Evolutionary conservation across 257 asterid species (phyloP).

Genomic region (Parsonsia alboflavescens): DNA sequence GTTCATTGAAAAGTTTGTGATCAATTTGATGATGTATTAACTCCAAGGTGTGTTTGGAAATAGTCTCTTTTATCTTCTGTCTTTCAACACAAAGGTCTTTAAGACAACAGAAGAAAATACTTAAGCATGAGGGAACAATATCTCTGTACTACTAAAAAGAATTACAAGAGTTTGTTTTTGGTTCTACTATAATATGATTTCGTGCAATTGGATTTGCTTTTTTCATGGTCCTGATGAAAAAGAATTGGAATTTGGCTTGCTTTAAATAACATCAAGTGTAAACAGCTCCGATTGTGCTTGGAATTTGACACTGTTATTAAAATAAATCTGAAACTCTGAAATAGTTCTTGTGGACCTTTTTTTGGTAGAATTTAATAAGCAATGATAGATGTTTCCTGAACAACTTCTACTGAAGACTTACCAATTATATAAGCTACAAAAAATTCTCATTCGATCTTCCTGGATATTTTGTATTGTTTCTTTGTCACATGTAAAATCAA

Average conservation of each 20-base stretch:
- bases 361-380: not conserved
- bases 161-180: not conserved
- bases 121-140: not conserved
- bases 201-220: not conserved
- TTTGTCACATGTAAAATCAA: not conserved
- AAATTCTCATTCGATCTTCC: not conserved
- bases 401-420: not conserved
- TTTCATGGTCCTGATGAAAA: conserved; percentile 1
- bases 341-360: not conserved
- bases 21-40: not conserved
- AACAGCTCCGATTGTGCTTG: not conserved
- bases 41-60: too few species aligned
- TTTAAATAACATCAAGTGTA: not conserved
- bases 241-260: not conserved
- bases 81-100: not conserved
- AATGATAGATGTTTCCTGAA: not conserved
- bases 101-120: not conserved
- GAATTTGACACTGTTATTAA: too few species aligned
- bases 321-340: conserved; percentile 1
- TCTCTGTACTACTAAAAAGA: not conserved
- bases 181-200: not conserved
- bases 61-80: not conserved
- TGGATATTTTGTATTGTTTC: not conserved
- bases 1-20: not conserved
- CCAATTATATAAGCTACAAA: not conserved